These are phyloP conservation scores for Cinnamomum micranthum DNA, from an alignment of 164 flowering plant genomes.

Conservation along the genomic window DNA sequence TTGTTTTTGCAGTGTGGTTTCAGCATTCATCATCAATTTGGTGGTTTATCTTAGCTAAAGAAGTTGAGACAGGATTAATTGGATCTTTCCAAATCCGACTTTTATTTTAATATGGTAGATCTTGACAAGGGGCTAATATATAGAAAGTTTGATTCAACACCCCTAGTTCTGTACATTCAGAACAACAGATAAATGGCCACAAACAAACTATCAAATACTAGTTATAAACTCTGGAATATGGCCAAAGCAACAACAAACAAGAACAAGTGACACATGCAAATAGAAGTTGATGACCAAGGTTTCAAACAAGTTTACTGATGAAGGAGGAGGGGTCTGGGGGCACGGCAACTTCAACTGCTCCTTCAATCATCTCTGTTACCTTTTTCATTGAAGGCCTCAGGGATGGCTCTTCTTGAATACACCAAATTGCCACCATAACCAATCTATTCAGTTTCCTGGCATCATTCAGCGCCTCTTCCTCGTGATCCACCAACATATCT, in stretches of 20 bases:
- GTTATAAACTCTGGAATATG: too few species aligned
- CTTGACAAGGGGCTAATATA: too few species aligned
- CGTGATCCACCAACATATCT: slow-evolving; percentile 13
- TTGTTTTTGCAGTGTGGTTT: too few species aligned
- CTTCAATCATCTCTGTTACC: slow-evolving; percentile 40
- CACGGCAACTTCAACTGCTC: slow-evolving; percentile 20
- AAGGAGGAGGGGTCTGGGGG: slow-evolving; percentile 25
- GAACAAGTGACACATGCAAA: neutral
- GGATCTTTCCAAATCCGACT: too few species aligned
- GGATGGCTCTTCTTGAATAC: slow-evolving; percentile 40
- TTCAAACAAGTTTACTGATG: slow-evolving; percentile 4
- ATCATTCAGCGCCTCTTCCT: slow-evolving; percentile 11
- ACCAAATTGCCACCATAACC: slow-evolving; percentile 41
- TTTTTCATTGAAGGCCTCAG: slow-evolving; percentile 39
- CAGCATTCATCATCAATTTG: too few species aligned
- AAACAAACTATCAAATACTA: too few species aligned
- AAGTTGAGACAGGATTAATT: too few species aligned
- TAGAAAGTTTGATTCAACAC: too few species aligned
- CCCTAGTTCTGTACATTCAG: too few species aligned
- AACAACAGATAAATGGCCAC: too few species aligned
- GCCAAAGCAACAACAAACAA: neutral
- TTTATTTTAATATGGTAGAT: too few species aligned
- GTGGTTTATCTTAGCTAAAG: too few species aligned
- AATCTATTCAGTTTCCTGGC: slow-evolving; percentile 19
- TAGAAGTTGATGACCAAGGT: neutral